phyloP scores from a whole-genome alignment of 208 protist species.

The Crithidia expoeki region DNA sequence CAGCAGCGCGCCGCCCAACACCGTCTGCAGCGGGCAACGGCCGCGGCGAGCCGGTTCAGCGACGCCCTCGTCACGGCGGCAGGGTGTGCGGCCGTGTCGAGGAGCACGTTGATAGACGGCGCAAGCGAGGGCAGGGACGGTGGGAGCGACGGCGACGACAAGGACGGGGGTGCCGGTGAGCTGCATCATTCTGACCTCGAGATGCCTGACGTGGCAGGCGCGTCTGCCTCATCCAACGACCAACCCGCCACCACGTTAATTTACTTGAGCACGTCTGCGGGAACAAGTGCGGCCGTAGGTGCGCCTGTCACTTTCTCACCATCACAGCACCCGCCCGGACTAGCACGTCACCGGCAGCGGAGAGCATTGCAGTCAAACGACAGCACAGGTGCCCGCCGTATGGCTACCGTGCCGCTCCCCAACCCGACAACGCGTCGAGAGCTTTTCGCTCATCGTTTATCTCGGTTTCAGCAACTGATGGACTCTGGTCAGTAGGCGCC shows the following conservation, averaged over 20 bases:
- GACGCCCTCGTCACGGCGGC: neutral
- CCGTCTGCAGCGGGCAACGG: slow-evolving; percentile 18
- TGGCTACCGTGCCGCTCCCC: slow-evolving; percentile 33
- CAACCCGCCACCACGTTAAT: neutral
- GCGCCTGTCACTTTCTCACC: neutral
- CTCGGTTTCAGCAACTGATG: neutral
- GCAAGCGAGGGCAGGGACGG: neutral
- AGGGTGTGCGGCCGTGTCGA: neutral
- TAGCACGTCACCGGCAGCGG: neutral
- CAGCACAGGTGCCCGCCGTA: slow-evolving; percentile 13
- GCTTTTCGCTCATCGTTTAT: slow-evolving; percentile 20
- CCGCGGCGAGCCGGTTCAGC: neutral
- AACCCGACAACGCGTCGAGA: slow-evolving; percentile 30
- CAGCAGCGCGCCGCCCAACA: slow-evolving; percentile 43
- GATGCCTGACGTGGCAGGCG: neutral
- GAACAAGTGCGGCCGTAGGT: neutral
- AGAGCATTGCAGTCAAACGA: slow-evolving; percentile 8
- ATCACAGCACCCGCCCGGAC: neutral
- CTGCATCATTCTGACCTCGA: neutral
- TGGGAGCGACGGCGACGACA: neutral
- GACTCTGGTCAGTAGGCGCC: neutral
- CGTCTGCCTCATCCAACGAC: neutral
- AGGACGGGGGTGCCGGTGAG: neutral
- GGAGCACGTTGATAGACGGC: neutral
- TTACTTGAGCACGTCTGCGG: neutral